These are phyloP conservation scores for Russula foetens DNA, from an alignment of 768 basidiomycete genomes.

Conservation along the genomic window DNA sequence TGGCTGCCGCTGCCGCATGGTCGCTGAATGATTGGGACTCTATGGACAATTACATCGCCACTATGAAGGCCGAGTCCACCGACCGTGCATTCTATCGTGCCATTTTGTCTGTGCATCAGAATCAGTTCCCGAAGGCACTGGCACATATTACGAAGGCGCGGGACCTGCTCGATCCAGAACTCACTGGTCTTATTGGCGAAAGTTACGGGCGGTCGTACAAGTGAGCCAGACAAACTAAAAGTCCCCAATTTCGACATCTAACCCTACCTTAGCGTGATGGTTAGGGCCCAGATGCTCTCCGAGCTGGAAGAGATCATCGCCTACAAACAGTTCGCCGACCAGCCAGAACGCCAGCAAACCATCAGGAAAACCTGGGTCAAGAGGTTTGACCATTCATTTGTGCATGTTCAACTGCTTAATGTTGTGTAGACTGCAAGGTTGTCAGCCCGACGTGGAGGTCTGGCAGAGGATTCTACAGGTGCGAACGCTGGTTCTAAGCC, in stretches of 20 bases:
- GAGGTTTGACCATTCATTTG: conserved; percentile 41
- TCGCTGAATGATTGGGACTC: conserved; percentile 94
- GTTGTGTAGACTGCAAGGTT: conserved; percentile 72
- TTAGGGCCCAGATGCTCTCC: conserved; percentile 96
- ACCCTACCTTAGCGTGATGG: conserved; percentile 61
- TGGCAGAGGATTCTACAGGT: conserved; percentile 99
- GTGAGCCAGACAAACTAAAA: conserved; percentile 38
- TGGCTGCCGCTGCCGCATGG: conserved; percentile 98
- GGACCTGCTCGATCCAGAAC: conserved; percentile 84
- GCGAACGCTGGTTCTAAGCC: conserved; percentile 84
- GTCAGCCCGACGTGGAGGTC: conserved; percentile 96
- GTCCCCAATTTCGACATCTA: background rate
- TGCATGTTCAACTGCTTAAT: background rate
- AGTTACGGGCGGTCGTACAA: conserved; percentile 97
- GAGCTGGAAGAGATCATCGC: conserved; percentile 96
- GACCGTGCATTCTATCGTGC: conserved; percentile 96
- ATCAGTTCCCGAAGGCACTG: conserved; percentile 88
- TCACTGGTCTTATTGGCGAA: conserved; percentile 88
- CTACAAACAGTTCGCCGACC: conserved; percentile 91
- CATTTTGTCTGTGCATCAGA: conserved; percentile 92
- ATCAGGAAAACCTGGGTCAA: conserved; percentile 98
- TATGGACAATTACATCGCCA: conserved; percentile 95
- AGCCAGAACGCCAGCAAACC: conserved; percentile 83
- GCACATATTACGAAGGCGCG: conserved; percentile 88
- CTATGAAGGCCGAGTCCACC: conserved; percentile 88